Conservation (phyloP, 305 asterid species). For the Andrographis paniculata region DNA sequence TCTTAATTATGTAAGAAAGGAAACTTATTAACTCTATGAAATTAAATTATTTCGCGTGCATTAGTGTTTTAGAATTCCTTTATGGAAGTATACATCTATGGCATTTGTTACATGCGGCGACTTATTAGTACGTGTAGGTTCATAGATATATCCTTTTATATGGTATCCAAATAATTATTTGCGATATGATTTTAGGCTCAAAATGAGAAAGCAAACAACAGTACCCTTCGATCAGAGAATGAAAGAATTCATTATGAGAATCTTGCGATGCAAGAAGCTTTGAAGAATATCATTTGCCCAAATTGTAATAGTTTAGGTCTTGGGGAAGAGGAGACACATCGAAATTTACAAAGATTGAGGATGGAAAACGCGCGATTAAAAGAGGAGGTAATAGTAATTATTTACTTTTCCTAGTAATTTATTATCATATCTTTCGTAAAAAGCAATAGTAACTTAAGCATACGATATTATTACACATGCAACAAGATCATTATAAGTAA, state of each 20-base stretch:
- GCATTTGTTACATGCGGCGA: no score
- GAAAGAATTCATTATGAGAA: conserved; percentile 52
- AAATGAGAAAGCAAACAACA: conserved; percentile 49
- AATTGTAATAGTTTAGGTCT: conserved; percentile 30
- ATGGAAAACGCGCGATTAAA: conserved; percentile 48
- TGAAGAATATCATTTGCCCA: conserved; percentile 33
- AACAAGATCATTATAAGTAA: no score
- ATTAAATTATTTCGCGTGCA: no score
- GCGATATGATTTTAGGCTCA: conserved; percentile 31
- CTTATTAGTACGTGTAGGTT: background rate
- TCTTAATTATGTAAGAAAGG: no score
- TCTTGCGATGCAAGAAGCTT: conserved; percentile 42
- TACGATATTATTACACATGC: no score
- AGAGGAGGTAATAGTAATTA: conserved; percentile 37
- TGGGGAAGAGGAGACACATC: conserved; percentile 37
- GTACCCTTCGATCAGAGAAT: conserved; percentile 40
- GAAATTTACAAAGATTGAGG: conserved; percentile 28
- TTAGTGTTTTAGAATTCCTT: no score
- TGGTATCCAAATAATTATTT: background rate
- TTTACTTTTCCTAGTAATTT: no score
- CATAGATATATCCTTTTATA: no score
- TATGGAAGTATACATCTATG: no score
- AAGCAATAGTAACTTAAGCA: no score
- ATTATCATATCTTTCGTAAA: no score
- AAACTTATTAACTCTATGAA: no score